phyloP scores from a whole-genome alignment of 2,329 filamentous ascomycete genomes.

The Microsporum ferrugineum region DNA sequence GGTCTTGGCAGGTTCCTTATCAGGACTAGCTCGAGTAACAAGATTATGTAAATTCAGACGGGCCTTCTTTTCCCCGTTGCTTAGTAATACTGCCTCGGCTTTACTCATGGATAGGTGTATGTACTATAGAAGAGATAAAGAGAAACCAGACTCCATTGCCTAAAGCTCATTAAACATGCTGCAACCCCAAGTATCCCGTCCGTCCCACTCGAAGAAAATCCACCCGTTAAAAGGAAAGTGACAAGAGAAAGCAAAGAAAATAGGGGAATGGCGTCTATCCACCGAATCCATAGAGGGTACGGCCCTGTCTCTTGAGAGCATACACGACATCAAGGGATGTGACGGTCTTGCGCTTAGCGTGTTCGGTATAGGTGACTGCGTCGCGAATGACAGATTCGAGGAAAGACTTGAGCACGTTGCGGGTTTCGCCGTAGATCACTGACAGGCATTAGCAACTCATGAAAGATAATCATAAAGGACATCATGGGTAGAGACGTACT shows the following conservation, averaged over 20 bases:
- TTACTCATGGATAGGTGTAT: background rate
- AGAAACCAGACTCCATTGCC: constrained; percentile 1
- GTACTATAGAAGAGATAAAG: background rate
- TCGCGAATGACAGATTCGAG: constrained; percentile 71
- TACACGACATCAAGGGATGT: constrained; percentile 52
- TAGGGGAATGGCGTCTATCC: constrained; percentile 46
- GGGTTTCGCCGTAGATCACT: constrained; percentile 77
- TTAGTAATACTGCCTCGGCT: background rate
- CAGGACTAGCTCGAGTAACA: background rate
- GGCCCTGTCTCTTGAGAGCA: constrained; percentile 52
- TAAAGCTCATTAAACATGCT: background rate
- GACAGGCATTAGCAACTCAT: background rate
- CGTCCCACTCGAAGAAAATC: background rate
- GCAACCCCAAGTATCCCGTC: background rate
- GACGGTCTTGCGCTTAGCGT: constrained; percentile 58
- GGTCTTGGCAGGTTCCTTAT: background rate
- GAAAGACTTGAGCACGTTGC: constrained; percentile 73
- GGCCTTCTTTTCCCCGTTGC: background rate
- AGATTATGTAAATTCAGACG: background rate
- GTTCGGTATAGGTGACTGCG: constrained; percentile 70
- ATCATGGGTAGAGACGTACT: constrained; percentile 44
- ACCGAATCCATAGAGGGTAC: constrained; percentile 80
- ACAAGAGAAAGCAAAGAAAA: background rate
- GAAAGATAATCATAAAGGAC: background rate
- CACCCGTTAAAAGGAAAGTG: background rate